Base-by-base conservation (phyloP, 306 rosid species). In the Lupinus albus region DNA sequence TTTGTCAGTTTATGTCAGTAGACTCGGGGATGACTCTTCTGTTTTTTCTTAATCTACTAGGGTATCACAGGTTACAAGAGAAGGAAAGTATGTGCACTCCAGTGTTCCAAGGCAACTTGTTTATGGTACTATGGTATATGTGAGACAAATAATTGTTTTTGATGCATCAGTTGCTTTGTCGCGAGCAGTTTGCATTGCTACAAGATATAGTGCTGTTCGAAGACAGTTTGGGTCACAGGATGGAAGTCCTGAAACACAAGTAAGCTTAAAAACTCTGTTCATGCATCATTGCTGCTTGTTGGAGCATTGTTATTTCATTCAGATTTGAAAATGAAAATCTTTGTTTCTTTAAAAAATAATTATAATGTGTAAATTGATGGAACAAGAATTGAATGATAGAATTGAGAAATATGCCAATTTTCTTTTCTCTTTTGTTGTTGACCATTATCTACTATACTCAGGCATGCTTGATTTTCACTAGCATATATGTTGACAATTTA, bases 171-270 rank as follows among this genome's bases (percentile, higher is more conserved):
- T 20, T 77, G 97, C 97, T 63, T 84, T 93, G 82, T 90, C 99
- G 5, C 85, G 96, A 44, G 99, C 97, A 59, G 95, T 90, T 61
- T 93, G 99, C 73, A 93, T 93, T 79, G 97, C 99, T 64, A 93
- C 99, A 17, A 88, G 99, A 79, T 93, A 90, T 62, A 93, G 99
- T 79, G 94, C 94, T 67, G 97, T 93, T 80, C 88, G 99, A 61
- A 78, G 99, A 72, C 99, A 93, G 59, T 93, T 93, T 79, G 99
- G 97, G 41, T 78, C 91, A 1, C 80, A 85, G 7, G 64, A 86
- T 48, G 91, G 91, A 35, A 88, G 87, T 68, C 73, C 59, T 65
- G 99, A 93, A 81, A 84, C 94, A 50, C 99, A 89, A 86, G 99
- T 90, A 82, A 53, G 75, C 16, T 46, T 53, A 16, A 59, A 69